Evolutionary conservation across 2,329 filamentous ascomycete genomes (phyloP), one percentile per base, ranked within the genome.

Genomic region (Verticillium longisporum): DNA sequence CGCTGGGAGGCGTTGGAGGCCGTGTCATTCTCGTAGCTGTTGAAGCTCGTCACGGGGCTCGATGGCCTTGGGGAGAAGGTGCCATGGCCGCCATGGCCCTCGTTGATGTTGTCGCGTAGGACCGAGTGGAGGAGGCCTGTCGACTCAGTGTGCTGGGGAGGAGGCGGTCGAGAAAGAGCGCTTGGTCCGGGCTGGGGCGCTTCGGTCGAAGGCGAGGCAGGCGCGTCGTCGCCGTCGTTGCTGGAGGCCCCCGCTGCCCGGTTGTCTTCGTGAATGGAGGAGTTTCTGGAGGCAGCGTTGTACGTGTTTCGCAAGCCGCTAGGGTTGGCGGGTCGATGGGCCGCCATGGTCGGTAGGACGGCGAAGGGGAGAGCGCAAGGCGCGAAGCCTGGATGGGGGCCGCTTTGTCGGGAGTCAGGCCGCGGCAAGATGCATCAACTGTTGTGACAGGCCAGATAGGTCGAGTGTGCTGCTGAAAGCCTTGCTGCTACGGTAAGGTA

Each of bases 21-120:
- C 37, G 74, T 75, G 66, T 72, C 68, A 64, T 69, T 59, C 64
- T 71, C 68, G 56, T 67, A 68, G 61, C 70, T 69, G 15, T 67
- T 65, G 41, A 71, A 70, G 55, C 73, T 77, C 37, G 72, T 68
- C 9, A 72, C 66, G 4, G 81, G 79, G 57, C 82, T 84, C 55
- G 75, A 76, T 0, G 88, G 82, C 41, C 86, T 78, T 1, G 90
- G 88, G 54, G 90, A 92, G 69, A 93, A 91, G 15, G 89, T 90
- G 67, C 90, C 91, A 75, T 95, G 89, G 68, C 83, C 81, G 77
- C 88, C 91, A 59, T 73, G 71, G 21, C 79, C 81, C 10, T 78
- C 73, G 65, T 83, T 79, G 5, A 73, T 74, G 36, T 67, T 72
- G 41, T 77, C 73, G 61, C 67, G 66, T 50, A 73, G 66, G 58